Evolutionary conservation across 495 filamentous ascomycete species (phyloP).

Genomic region (Collariella sp.): DNA sequence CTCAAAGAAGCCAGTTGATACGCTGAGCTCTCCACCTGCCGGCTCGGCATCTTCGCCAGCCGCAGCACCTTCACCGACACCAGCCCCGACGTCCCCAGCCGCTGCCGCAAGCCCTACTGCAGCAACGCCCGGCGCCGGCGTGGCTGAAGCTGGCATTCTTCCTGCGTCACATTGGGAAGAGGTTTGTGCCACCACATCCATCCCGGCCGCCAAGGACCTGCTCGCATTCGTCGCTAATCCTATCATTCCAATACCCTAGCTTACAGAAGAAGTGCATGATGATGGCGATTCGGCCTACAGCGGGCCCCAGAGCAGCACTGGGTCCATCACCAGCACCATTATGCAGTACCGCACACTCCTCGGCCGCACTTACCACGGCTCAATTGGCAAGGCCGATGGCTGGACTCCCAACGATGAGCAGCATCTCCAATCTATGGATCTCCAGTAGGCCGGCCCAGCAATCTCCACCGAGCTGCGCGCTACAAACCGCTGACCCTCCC

Average conservation of each 20-base stretch:
- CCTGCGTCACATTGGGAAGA: constrained; percentile 1
- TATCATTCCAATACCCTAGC: not conserved
- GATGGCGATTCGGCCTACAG: not conserved
- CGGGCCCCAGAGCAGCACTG: constrained; percentile 5
- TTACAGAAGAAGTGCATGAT: not conserved
- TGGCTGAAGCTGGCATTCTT: not conserved
- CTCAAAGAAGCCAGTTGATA: too few species aligned
- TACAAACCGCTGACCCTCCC: not conserved
- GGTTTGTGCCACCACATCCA: not conserved
- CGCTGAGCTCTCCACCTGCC: too few species aligned
- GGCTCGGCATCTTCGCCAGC: too few species aligned
- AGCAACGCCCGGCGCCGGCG: too few species aligned
- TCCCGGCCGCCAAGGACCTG: too few species aligned
- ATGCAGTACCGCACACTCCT: constrained; percentile 21
- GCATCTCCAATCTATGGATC: not conserved
- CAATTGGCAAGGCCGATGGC: constrained; percentile 21
- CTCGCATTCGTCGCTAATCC: not conserved
- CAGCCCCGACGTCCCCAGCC: too few species aligned
- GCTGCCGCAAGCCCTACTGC: too few species aligned
- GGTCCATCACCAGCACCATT: constrained; percentile 22
- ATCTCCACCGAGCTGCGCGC: too few species aligned
- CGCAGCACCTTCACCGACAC: too few species aligned
- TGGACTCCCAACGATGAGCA: not conserved
- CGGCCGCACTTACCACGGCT: constrained; percentile 23
- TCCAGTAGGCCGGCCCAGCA: not conserved